Percentiles rank a stretch among this genome's conserved stretches.
These are phyloP conservation scores for Tylopilus subfusipes DNA, from an alignment of 768 basidiomycete species.

Conservation along the genomic window DNA sequence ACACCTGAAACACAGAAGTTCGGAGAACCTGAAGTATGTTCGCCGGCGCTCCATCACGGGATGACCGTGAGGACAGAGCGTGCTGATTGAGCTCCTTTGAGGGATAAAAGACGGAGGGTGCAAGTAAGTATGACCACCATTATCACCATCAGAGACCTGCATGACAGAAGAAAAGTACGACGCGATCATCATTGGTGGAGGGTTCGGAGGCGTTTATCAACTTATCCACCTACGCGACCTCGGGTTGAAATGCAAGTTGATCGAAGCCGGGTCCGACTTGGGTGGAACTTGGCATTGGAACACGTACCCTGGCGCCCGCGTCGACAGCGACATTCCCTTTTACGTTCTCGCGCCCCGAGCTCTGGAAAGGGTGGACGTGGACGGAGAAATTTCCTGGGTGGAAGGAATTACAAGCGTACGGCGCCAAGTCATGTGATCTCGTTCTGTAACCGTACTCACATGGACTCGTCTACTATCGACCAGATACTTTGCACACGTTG, in stretches of 20 bases:
- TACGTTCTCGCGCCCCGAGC: slow-evolving; percentile 11
- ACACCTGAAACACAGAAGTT: too few species aligned
- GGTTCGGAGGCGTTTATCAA: slow-evolving; percentile 8
- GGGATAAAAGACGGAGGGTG: too few species aligned
- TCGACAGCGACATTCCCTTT: slow-evolving; percentile 7
- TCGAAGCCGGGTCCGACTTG: slow-evolving; percentile 9
- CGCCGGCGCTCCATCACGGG: too few species aligned
- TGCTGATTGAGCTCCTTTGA: too few species aligned
- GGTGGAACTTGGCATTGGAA: slow-evolving; percentile 19
- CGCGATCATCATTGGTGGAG: slow-evolving; percentile 8
- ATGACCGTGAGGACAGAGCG: too few species aligned
- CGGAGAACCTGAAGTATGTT: too few species aligned
- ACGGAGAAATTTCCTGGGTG: slow-evolving; percentile 10
- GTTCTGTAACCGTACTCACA: not conserved
- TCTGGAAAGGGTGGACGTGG: slow-evolving; percentile 14
- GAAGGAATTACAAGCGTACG: slow-evolving; percentile 10
- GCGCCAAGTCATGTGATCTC: not conserved
- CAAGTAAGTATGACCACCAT: too few species aligned
- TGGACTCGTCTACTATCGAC: not conserved
- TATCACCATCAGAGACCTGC: too few species aligned
- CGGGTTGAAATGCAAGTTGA: slow-evolving; percentile 8
- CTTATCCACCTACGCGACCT: slow-evolving; percentile 5
- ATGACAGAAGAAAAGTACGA: slow-evolving; percentile 3
- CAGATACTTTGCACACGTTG: slow-evolving; percentile 17
- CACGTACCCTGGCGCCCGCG: slow-evolving; percentile 11